Evolutionary conservation across 352 stramenopile species (phyloP).

Genomic region (Phytophthora lateralis): DNA sequence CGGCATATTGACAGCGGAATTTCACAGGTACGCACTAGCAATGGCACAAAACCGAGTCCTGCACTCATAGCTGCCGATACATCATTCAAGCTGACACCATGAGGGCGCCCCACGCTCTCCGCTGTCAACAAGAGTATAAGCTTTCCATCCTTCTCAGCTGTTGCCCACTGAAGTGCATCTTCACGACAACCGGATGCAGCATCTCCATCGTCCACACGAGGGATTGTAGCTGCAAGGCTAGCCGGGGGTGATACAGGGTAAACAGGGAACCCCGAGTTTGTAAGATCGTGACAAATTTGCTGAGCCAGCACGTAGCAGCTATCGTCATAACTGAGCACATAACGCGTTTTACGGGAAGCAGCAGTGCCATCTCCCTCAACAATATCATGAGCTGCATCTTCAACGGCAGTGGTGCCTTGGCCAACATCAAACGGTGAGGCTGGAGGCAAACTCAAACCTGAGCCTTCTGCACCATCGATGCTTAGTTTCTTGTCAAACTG

Average conservation of each 20-base stretch:
- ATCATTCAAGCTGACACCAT: slow-evolving; percentile 72
- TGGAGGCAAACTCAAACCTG: slow-evolving; percentile 7
- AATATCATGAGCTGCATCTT: neutral
- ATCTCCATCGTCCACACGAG: neutral
- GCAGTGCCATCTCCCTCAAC: neutral
- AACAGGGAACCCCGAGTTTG: slow-evolving; percentile 46
- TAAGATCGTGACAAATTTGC: slow-evolving; percentile 61
- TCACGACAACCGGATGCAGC: slow-evolving; percentile 32
- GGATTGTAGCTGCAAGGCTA: neutral
- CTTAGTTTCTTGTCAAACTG: neutral
- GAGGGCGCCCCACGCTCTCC: slow-evolving; percentile 69
- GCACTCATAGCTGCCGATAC: slow-evolving; percentile 74
- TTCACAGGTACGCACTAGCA: slow-evolving; percentile 76
- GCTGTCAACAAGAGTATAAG: slow-evolving; percentile 73
- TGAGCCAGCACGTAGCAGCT: slow-evolving; percentile 59
- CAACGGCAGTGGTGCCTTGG: neutral
- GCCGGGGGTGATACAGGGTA: slow-evolving; percentile 33
- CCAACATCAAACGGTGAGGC: slow-evolving; percentile 5
- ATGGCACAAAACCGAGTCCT: slow-evolving; percentile 69
- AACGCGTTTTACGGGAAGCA: slow-evolving; percentile 39
- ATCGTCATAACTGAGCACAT: slow-evolving; percentile 74
- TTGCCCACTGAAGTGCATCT: slow-evolving; percentile 66
- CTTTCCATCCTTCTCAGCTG: slow-evolving; percentile 64
- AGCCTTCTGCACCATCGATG: neutral
- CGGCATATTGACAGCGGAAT: slow-evolving; percentile 83